Evolutionary conservation across 164 flowering plant genomes (phyloP).

Genomic region (Chimonanthus salicifolius): DNA sequence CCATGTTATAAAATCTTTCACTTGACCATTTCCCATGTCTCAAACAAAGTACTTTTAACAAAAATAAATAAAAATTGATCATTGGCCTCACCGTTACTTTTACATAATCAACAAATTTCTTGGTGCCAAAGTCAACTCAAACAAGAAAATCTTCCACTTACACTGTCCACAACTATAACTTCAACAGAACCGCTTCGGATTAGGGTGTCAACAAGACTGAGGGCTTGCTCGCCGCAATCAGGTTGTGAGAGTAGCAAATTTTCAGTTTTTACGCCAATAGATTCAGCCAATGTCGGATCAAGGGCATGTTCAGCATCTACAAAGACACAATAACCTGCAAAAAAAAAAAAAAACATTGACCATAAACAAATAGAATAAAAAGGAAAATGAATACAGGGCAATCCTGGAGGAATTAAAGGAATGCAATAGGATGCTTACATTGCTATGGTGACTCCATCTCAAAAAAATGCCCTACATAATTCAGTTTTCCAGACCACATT

Average conservation of each 20-base stretch:
- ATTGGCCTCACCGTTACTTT: not conserved
- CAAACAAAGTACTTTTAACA: too few relatives aligned
- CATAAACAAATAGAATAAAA: not conserved
- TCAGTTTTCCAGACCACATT: not conserved
- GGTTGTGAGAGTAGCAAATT: constrained; percentile 89
- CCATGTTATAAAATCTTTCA: too few relatives aligned
- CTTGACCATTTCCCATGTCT: too few relatives aligned
- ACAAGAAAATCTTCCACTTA: constrained; percentile 28
- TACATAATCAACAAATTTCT: not conserved
- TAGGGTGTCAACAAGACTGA: constrained; percentile 87
- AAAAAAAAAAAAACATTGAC: constrained; percentile 2
- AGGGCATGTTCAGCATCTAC: constrained; percentile 98
- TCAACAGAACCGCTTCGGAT: constrained; percentile 92
- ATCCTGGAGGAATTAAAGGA: not conserved
- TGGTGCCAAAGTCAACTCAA: not conserved
- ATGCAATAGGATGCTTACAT: not conserved
- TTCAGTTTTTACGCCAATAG: constrained; percentile 82
- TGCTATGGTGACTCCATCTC: not conserved
- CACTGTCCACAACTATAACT: constrained; percentile 96
- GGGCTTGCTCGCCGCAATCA: constrained; percentile 97
- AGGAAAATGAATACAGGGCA: not conserved
- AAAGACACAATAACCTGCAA: constrained; percentile 77
- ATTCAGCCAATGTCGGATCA: constrained; percentile 72
- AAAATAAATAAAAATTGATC: not conserved
- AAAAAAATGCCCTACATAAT: not conserved